phyloP scores from a whole-genome alignment of 1,139 yeast species.

The Saccharomyces hybrid region DNA sequence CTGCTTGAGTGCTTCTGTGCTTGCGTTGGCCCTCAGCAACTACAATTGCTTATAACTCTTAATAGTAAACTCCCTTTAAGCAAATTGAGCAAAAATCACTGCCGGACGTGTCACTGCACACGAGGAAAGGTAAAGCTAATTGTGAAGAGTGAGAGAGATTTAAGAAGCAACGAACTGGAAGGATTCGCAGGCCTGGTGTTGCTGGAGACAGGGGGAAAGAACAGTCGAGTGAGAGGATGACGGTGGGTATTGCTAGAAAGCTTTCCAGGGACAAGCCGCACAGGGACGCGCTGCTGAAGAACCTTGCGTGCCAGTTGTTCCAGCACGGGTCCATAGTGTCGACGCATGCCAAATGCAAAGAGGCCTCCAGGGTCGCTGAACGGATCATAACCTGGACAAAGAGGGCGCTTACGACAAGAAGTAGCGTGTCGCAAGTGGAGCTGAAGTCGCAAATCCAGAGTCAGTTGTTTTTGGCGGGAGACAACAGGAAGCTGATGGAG shows the following conservation, averaged over 20 bases:
- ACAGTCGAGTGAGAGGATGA: slow-evolving; percentile 16
- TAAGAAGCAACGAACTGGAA: too few species aligned
- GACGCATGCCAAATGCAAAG: slow-evolving; percentile 66
- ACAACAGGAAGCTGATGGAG: slow-evolving; percentile 30
- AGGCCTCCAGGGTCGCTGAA: slow-evolving; percentile 51
- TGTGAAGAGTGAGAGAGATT: too few species aligned
- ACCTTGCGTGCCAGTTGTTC: slow-evolving; percentile 57
- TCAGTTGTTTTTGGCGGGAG: slow-evolving; percentile 25
- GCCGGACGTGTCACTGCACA: too few species aligned
- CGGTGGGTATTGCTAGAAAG: slow-evolving; percentile 28
- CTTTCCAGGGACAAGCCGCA: slow-evolving; percentile 40
- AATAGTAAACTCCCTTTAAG: neutral
- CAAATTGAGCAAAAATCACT: too few species aligned
- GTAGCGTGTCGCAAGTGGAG: slow-evolving; percentile 5
- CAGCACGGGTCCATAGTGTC: slow-evolving; percentile 64
- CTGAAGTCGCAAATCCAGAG: slow-evolving; percentile 22
- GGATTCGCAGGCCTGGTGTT: too few species aligned
- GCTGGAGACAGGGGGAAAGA: too few species aligned
- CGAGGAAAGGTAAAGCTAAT: too few species aligned
- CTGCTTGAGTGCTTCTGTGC: too few species aligned
- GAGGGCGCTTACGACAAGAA: slow-evolving; percentile 10
- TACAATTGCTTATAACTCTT: neutral
- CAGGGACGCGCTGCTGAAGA: slow-evolving; percentile 48
- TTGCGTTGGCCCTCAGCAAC: neutral
- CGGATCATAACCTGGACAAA: slow-evolving; percentile 47